Evolutionary conservation across 2,329 filamentous ascomycete genomes (phyloP).

Genomic region (Fusarium nygamai): DNA sequence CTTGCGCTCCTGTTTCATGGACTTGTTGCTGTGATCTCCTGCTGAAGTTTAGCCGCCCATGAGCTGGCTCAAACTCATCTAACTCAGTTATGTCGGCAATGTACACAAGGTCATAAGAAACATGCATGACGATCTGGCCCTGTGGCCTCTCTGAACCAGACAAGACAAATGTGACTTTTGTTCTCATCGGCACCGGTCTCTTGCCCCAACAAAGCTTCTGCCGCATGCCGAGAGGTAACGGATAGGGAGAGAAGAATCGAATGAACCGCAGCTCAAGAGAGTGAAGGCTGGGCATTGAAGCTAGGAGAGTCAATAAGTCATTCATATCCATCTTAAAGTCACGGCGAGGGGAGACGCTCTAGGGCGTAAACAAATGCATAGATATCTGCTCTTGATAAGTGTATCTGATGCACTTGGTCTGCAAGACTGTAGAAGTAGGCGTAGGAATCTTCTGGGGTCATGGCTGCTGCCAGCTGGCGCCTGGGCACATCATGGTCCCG

Average conservation of each 20-base stretch:
- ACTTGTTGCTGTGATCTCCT: neutral
- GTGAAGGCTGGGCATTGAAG: constrained; percentile 40
- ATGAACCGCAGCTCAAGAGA: constrained; percentile 47
- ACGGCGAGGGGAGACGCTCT: constrained; percentile 46
- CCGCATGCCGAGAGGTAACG: neutral
- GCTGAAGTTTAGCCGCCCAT: neutral
- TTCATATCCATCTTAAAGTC: constrained; percentile 38
- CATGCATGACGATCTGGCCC: neutral
- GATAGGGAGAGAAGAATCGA: neutral
- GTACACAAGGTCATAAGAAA: neutral
- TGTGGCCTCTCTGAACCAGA: rapidly evolving
- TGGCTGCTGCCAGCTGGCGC: neutral
- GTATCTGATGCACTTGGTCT: constrained; percentile 45
- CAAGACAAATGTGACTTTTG: neutral
- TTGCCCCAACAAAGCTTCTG: neutral
- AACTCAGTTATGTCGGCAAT: neutral
- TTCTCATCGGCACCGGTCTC: neutral
- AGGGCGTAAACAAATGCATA: constrained; percentile 48
- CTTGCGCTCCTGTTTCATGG: neutral
- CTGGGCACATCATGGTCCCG: neutral
- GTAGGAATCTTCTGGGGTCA: constrained; percentile 25
- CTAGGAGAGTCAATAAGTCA: constrained; percentile 44
- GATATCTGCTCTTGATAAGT: constrained; percentile 42
- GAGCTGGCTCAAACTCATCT: neutral
- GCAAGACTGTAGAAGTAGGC: constrained; percentile 47